Evolutionary conservation across 345 rosid genomes (phyloP).

Genomic region (Brassica juncea): DNA sequence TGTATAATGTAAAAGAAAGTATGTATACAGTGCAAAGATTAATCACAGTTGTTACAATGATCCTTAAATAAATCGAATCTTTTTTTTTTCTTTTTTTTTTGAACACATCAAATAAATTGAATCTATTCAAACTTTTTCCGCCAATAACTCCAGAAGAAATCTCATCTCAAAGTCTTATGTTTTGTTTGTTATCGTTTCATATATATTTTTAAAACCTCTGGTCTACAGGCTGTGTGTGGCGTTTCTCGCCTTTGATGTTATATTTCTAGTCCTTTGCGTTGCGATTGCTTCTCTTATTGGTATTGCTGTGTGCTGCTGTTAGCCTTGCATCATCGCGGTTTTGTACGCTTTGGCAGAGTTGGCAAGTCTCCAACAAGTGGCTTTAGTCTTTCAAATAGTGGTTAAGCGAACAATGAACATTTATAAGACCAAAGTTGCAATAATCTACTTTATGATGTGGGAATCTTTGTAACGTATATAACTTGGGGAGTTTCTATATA

Average conservation of each 20-base stretch:
- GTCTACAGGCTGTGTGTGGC: slow-evolving; percentile 61
- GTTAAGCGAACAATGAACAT: no score
- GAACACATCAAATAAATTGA: no score
- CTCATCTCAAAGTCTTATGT: no score
- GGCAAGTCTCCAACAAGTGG: no score
- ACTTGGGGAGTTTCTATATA: no score
- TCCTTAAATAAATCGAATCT: slow-evolving; percentile 71
- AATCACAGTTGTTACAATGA: slow-evolving; percentile 67
- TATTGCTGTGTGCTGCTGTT: slow-evolving; percentile 86
- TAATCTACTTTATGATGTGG: no score
- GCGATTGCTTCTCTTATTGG: slow-evolving; percentile 75
- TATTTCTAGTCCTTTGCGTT: slow-evolving; percentile 71
- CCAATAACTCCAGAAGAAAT: no score
- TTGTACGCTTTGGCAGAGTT: slow-evolving; percentile 73
- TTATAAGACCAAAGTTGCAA: no score
- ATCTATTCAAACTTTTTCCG: no score
- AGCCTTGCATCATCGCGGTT: slow-evolving; percentile 92
- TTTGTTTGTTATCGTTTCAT: slow-evolving; percentile 30
- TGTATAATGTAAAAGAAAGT: background rate
- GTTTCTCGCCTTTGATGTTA: slow-evolving; percentile 79
- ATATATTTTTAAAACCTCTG: background rate
- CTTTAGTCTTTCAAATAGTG: no score
- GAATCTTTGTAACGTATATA: no score
- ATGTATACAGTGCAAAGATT: background rate
- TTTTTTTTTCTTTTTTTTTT: no score